Evolutionary conservation across 352 stramenopile species (phyloP), one percentile per base, ranked within the genome.

Genomic region (Globisporangium splendens): DNA sequence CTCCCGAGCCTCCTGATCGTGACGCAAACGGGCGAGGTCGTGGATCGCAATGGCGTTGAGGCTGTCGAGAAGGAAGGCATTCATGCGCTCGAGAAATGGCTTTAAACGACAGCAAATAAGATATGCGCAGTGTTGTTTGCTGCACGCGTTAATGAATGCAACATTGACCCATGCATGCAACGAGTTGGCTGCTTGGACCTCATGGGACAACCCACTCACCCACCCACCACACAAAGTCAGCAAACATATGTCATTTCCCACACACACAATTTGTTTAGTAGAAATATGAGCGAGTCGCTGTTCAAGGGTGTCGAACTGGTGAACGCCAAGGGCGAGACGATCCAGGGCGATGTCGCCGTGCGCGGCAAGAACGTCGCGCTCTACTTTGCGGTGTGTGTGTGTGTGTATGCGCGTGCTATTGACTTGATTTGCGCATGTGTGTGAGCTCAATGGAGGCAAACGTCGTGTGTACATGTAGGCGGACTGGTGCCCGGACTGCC

Each of bases 401-500:
- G n/a, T n/a, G n/a, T n/a, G n/a, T n/a, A n/a, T n/a, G n/a, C n/a
- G n/a, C n/a, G n/a, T n/a, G 46, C 41, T 41, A 10, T 6, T 49
- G n/a, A 13, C 18, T 20, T 7, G 5, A 24, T 41, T 33, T 5
- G 35, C 50, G 7, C 38, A 28, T 14, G 12, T n/a, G 59, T 46
- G 50, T 38, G 43, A 14, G 68, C n/a, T 50, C 4, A 41, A 8
- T 46, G 8, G 7, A 20, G 22, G 20, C 28, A 17, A 21, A 20
- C 17, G 20, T 7, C n/a, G 38, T n/a, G 55, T 35, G n/a, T 10
- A 35, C 28, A 35, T 59, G 58, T 43, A 92, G 79, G 83, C 82
- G 0, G 82, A 93, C 52, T 93, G 86, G 86, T 95, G 86, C 54
- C 82, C 83, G 6, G 79, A 93, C 67, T 95, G 86, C 71, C 82